phyloP scores from a whole-genome alignment of 352 stramenopile species.

The Phytophthora idaei region DNA sequence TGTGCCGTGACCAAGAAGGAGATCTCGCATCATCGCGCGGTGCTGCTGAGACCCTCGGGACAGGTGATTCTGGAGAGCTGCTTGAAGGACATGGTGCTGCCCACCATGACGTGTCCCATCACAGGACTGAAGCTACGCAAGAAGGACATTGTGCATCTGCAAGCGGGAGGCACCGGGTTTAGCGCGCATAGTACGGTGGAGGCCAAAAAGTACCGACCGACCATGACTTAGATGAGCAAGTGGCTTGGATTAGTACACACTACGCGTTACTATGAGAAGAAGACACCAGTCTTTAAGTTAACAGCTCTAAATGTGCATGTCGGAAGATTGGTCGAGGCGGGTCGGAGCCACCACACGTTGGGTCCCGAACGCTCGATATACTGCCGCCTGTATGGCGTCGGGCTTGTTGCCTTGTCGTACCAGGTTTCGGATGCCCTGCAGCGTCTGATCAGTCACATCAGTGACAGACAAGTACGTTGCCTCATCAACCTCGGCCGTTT shows the following conservation, averaged over 20 bases:
- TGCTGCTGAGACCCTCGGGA: constrained; percentile 80
- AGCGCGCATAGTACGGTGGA: constrained; percentile 87
- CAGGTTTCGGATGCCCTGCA: constrained; percentile 57
- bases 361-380: constrained; percentile 48
- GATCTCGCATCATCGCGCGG: constrained; percentile 77
- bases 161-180: constrained; percentile 78
- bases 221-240: constrained; percentile 54
- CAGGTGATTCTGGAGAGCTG: constrained; percentile 83
- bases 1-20: constrained; percentile 86
- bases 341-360: constrained; percentile 45
- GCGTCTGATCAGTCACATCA: constrained; percentile 55
- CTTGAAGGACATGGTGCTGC: constrained; percentile 84
- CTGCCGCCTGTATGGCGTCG: constrained; percentile 42
- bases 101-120: constrained; percentile 86
- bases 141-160: constrained; percentile 85
- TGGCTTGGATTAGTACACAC: no score
- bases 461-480: constrained; percentile 49
- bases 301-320: constrained; percentile 42
- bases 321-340: constrained; percentile 48
- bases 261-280: no score
- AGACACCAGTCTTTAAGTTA: not conserved
- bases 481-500: not conserved
- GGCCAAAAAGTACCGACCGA: constrained; percentile 86
- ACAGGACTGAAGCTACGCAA: constrained; percentile 85
- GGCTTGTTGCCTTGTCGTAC: constrained; percentile 39